These are phyloP conservation scores for Hypoxylon cercidicola DNA, from an alignment of 495 filamentous ascomycete species.

Conservation along the genomic window DNA sequence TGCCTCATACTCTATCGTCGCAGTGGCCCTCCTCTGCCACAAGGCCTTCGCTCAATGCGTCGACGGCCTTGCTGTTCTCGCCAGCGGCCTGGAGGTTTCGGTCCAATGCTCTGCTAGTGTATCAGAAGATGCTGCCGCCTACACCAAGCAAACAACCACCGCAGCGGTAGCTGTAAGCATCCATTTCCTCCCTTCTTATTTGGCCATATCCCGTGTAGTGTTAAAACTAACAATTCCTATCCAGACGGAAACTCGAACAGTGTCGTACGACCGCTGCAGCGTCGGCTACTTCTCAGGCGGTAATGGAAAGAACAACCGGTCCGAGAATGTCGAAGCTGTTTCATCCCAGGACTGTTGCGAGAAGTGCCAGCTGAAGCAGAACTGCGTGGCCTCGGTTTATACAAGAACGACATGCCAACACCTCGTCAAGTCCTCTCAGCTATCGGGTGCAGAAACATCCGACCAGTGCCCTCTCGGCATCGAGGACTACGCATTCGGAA, in stretches of 20 bases:
- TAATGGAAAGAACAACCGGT: conserved; percentile 13
- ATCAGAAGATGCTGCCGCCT: conserved; percentile 8
- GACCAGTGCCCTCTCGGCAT: conserved; percentile 24
- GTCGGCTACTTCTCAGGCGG: conserved; percentile 25
- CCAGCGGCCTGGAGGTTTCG: neutral
- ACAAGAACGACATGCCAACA: conserved; percentile 15
- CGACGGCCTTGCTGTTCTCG: conserved; percentile 8
- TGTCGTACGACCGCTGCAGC: conserved; percentile 26
- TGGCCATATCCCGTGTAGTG: neutral
- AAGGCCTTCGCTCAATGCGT: conserved; percentile 10
- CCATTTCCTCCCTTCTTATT: neutral
- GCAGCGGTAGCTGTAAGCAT: conserved; percentile 4
- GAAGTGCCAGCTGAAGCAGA: conserved; percentile 23
- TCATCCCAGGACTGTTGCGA: conserved; percentile 25
- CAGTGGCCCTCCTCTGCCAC: conserved; percentile 6
- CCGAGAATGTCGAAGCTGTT: conserved; percentile 14
- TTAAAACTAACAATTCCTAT: neutral
- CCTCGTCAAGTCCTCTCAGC: conserved; percentile 13
- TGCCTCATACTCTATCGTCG: conserved; percentile 10
- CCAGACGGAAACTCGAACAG: conserved; percentile 13
- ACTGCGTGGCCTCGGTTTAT: conserved; percentile 25
- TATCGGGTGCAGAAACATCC: conserved; percentile 18
- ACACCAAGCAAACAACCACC: conserved; percentile 7
- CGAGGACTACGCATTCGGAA: conserved; percentile 25
- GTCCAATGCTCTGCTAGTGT: conserved; percentile 10